Percentiles rank a stretch among this genome's conserved stretches.
phyloP scores from a whole-genome alignment of 257 asterid genomes.

The Przewalskia tangutica region DNA sequence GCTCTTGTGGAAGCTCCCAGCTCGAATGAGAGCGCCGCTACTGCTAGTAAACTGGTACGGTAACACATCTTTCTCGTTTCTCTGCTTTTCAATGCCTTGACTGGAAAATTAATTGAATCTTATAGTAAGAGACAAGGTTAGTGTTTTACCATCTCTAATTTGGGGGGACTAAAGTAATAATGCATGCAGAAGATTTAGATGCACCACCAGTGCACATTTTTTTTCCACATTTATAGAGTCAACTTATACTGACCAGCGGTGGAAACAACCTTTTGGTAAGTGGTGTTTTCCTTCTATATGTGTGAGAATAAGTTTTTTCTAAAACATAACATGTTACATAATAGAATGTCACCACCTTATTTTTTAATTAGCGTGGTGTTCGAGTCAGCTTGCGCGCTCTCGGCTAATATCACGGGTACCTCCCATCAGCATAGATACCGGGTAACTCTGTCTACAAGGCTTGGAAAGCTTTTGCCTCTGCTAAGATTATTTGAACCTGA shows the following conservation, averaged over 20 bases:
- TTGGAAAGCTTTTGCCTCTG: too few species aligned
- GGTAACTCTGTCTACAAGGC: too few species aligned
- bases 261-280: too few species aligned
- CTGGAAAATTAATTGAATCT: neutral
- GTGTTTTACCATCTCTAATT: neutral
- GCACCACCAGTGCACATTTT: neutral
- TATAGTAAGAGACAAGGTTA: neutral
- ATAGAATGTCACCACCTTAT: too few species aligned
- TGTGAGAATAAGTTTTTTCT: too few species aligned
- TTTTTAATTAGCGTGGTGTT: too few species aligned
- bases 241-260: neutral
- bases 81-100: neutral
- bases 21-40: constrained; percentile 51
- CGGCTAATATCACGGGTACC: too few species aligned
- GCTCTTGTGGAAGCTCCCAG: constrained; percentile 91
- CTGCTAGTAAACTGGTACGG: constrained; percentile 73
- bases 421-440: too few species aligned
- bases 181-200: neutral
- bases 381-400: too few species aligned
- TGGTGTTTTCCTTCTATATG: too few species aligned
- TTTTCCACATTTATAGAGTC: neutral
- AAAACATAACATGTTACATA: too few species aligned
- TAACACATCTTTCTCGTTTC: neutral
- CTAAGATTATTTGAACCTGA: too few species aligned
- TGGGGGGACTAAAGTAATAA: neutral